Evolutionary conservation across 2,329 filamentous ascomycete species (phyloP), one percentile per base, ranked within the genome.

Genomic region (Trichophyton schoenleinii): DNA sequence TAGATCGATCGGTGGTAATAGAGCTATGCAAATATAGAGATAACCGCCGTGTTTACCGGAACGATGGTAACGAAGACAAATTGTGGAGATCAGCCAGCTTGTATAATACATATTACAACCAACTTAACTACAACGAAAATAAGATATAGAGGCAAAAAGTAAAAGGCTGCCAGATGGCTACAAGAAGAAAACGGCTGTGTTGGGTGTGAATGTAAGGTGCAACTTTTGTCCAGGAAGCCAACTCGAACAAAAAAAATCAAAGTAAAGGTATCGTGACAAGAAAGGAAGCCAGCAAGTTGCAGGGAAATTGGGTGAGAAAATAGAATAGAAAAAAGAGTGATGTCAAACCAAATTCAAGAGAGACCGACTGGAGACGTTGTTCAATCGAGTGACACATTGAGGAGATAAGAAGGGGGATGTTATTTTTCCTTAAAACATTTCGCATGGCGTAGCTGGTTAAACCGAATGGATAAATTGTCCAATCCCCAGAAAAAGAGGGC

Each of bases 191-290:
- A 31, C 6, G 22, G 49, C 11, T 34, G 49, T 53, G 20, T 34
- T 18, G 34, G 34, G 28, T 31, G 28, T 38, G 34, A 38, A 38
- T 9, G 22, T 31, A 22, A 25, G 25, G 13, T 53, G 20, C 22
- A 31, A 53, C 3, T 31, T 53, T 53, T 53, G 49, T 53, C 49
- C 49, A 53, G 49, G 49, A 53, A 53, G 22, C 49, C 49, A 53
- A 53, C 25, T 25, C 22, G 22, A 53, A 53, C 22, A 53, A 53
- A 53, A 53, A 53, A 34, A 31, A 31, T 7, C 9, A 38, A 13
- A 38, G 9, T 13, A 28, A 22, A 53, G n/a, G 49, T 53, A 53
- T 53, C 22, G 31, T 53, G 25, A 34, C 49, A 53, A 53, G 46
- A 52, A 52, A 52, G 1, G 22, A 52, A 52, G 46, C 46, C 46